A percentile compares a stretch with the other conserved stretches of the same genome.
Evolutionary conservation across 2,329 filamentous ascomycete species (phyloP).

Genomic region (Neopestalotiopsis sp.): DNA sequence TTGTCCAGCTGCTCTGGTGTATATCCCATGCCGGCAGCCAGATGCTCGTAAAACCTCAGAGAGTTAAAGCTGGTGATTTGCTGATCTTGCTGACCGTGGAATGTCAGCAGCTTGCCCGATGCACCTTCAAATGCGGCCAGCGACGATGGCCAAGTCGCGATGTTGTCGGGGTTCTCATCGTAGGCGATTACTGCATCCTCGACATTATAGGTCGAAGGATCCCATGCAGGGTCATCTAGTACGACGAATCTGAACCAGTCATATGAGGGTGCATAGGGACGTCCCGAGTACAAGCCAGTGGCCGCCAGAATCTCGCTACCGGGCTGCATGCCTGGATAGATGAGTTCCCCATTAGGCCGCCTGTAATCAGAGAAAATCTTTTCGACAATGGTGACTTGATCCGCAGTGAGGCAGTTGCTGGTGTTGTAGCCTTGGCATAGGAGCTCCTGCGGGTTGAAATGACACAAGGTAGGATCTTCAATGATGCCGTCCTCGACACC

Average conservation of each 20-base stretch:
- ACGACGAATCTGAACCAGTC: conserved; percentile 55
- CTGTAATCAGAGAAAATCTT: conserved; percentile 47
- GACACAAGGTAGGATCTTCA: conserved; percentile 43
- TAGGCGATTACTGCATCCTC: conserved; percentile 38
- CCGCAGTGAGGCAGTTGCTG: conserved; percentile 46
- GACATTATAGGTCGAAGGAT: conserved; percentile 40
- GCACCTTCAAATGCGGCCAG: conserved; percentile 39
- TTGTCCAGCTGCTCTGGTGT: conserved; percentile 38
- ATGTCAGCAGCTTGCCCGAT: conserved; percentile 46
- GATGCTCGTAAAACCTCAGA: conserved; percentile 52
- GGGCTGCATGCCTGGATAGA: conserved; percentile 56
- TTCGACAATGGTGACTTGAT: conserved; percentile 49
- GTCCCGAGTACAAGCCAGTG: conserved; percentile 43
- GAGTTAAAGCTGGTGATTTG: conserved; percentile 51
- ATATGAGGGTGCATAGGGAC: conserved; percentile 45
- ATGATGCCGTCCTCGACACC: conserved; percentile 47
- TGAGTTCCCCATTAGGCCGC: conserved; percentile 47
- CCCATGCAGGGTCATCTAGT: conserved; percentile 48
- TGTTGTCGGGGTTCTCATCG: conserved; percentile 26
- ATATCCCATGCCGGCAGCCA: conserved; percentile 45
- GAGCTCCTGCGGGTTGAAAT: conserved; percentile 40
- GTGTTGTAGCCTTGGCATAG: conserved; percentile 37
- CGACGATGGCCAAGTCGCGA: conserved; percentile 40
- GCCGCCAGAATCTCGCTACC: conserved; percentile 49
- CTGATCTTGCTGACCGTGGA: conserved; percentile 49